These are phyloP conservation scores for Rubus idaeus DNA, from an alignment of 306 rosid species.

Conservation along the genomic window DNA sequence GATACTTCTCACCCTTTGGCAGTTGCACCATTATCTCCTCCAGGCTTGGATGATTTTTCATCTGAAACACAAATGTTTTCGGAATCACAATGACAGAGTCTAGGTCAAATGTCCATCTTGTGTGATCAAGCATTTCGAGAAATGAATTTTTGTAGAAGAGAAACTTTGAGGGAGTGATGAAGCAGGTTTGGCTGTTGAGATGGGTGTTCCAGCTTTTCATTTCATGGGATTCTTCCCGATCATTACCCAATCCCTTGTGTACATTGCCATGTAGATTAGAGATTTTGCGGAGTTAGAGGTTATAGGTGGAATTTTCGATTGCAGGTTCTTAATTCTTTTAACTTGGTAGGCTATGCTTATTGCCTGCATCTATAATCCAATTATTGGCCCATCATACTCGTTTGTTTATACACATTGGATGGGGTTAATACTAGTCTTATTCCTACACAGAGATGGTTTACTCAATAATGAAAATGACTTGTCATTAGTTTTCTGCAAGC, in stretches of 20 bases:
- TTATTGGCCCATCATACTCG: constrained; percentile 23
- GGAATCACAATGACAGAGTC: constrained; percentile 22
- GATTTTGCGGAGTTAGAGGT: constrained; percentile 44
- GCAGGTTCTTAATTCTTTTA: constrained; percentile 39
- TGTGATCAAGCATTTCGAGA: constrained; percentile 28
- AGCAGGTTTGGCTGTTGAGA: constrained; percentile 38
- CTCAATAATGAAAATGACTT: not conserved
- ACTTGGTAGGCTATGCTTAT: not conserved
- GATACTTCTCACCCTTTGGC: constrained; percentile 47
- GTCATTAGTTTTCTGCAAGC: too few relatives aligned
- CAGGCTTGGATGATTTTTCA: constrained; percentile 40
- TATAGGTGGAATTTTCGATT: constrained; percentile 44
- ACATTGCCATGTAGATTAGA: constrained; percentile 62
- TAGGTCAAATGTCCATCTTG: constrained; percentile 27
- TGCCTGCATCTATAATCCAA: not conserved
- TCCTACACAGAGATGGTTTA: not conserved
- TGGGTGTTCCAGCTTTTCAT: constrained; percentile 30
- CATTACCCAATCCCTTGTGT: constrained; percentile 80
- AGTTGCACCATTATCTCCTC: constrained; percentile 82
- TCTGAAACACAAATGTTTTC: constrained; percentile 21
- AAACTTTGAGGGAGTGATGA: constrained; percentile 32
- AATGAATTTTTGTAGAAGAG: constrained; percentile 24
- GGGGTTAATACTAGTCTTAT: constrained; percentile 1
- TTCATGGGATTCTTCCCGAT: constrained; percentile 60
- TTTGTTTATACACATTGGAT: constrained; percentile 40